These are phyloP conservation scores for Fusarium sp. DNA, from an alignment of 2,329 filamentous ascomycete genomes.

Conservation along the genomic window DNA sequence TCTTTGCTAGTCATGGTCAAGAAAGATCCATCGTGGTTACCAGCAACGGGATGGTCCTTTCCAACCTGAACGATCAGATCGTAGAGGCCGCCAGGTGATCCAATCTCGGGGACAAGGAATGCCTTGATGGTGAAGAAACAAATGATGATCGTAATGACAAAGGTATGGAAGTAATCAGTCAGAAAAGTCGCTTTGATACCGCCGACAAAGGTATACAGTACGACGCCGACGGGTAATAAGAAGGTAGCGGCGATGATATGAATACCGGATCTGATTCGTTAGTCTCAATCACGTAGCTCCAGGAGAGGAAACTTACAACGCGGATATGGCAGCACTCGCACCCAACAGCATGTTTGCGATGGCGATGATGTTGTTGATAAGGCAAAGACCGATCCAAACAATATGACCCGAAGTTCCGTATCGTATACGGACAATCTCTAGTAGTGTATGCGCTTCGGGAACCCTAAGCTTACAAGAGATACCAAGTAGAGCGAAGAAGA, in stretches of 20 bases:
- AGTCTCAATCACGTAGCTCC: neutral
- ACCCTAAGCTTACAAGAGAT: conserved; percentile 61
- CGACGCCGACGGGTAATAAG: conserved; percentile 50
- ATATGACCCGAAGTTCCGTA: conserved; percentile 58
- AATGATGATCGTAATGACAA: conserved; percentile 61
- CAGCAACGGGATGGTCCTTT: conserved; percentile 54
- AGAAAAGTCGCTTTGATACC: conserved; percentile 54
- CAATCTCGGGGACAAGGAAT: conserved; percentile 56
- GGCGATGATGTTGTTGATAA: conserved; percentile 63
- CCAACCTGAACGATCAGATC: conserved; percentile 58
- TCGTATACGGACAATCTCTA: conserved; percentile 61
- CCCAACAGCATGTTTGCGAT: conserved; percentile 61
- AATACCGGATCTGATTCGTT: conserved; percentile 52
- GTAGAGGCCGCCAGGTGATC: conserved; percentile 57
- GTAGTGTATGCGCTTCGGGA: conserved; percentile 61
- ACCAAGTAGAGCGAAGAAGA: conserved; percentile 60
- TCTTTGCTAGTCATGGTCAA: conserved; percentile 64
- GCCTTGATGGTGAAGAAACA: conserved; percentile 58
- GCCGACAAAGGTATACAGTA: conserved; percentile 51
- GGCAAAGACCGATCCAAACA: conserved; percentile 60
- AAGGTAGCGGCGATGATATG: conserved; percentile 60
- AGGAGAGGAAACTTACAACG: conserved; percentile 37
- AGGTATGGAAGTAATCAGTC: conserved; percentile 63
- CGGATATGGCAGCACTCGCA: conserved; percentile 46
- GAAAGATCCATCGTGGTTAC: conserved; percentile 60